phyloP scores from a whole-genome alignment of 345 rosid species.

The Aquilaria malaccensis region DNA sequence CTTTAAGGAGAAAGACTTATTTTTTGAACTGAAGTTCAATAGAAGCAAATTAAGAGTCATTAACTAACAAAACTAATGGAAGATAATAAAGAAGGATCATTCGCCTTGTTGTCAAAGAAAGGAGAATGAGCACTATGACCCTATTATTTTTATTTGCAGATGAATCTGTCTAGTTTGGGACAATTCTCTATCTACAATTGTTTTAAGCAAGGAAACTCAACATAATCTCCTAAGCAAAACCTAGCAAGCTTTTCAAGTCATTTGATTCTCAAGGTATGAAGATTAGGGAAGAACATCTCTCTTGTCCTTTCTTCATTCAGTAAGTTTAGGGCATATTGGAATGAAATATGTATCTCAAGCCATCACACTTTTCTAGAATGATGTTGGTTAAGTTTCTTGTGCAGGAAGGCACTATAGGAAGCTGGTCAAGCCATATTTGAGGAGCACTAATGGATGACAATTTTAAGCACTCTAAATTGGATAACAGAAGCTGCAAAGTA shows the following conservation, averaged over 20 bases:
- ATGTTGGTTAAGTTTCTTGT: constrained; percentile 8
- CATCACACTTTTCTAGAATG: constrained; percentile 6
- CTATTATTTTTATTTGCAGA: not conserved
- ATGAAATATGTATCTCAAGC: constrained; percentile 1
- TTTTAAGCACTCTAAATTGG: constrained; percentile 3
- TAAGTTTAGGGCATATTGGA: constrained; percentile 2
- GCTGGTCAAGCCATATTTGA: constrained; percentile 6
- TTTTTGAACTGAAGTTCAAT: not conserved
- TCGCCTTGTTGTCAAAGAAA: constrained; percentile 9
- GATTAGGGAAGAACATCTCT: not conserved
- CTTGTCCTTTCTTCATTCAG: not conserved
- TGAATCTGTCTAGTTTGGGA: constrained; percentile 9
- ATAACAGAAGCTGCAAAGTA: constrained; percentile 2
- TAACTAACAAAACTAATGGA: not conserved
- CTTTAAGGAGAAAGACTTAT: not conserved
- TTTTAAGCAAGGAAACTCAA: constrained; percentile 7
- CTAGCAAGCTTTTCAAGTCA: constrained; percentile 1
- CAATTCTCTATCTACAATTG: constrained; percentile 5
- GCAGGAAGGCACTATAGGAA: not conserved
- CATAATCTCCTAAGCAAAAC: constrained; percentile 6
- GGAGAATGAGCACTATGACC: not conserved
- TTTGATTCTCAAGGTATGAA: constrained; percentile 2
- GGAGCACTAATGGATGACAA: not conserved
- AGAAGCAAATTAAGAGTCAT: not conserved
- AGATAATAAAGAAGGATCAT: not conserved